These are phyloP conservation scores for Penicillium atrosanguineum DNA, from an alignment of 495 filamentous ascomycete species.

Conservation along the genomic window DNA sequence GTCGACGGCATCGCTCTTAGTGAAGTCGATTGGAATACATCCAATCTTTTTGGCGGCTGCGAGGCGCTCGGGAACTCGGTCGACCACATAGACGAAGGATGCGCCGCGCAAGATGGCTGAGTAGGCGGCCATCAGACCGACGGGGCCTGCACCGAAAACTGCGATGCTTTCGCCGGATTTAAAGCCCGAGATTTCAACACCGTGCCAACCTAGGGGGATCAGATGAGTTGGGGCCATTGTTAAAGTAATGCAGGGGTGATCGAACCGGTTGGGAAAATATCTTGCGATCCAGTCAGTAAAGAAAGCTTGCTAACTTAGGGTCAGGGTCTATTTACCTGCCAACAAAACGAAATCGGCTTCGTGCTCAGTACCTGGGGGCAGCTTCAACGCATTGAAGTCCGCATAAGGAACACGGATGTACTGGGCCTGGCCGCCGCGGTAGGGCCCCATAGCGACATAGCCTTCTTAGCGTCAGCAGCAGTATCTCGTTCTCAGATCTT, in stretches of 20 bases:
- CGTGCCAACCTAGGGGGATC: conserved; percentile 49
- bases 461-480: conserved; percentile 9
- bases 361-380: conserved; percentile 42
- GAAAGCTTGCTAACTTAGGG: background rate
- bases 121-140: conserved; percentile 59
- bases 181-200: conserved; percentile 53
- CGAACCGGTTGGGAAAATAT: conserved; percentile 57
- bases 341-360: conserved; percentile 48
- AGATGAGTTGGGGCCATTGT: background rate
- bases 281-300: conserved; percentile 10
- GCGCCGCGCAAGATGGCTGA: conserved; percentile 52
- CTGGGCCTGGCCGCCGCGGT: conserved; percentile 53
- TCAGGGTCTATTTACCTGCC: conserved; percentile 27
- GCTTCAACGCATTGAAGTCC: conserved; percentile 52
- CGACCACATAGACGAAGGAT: conserved; percentile 52
- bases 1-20: conserved; percentile 35
- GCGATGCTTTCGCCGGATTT: conserved; percentile 53
- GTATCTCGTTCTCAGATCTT: background rate
- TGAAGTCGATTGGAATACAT: conserved; percentile 38
- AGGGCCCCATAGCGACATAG: conserved; percentile 60
- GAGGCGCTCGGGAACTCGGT: conserved; percentile 52
- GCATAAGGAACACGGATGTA: conserved; percentile 57
- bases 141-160: conserved; percentile 49
- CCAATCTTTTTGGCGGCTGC: conserved; percentile 53
- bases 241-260: no score